Conservation (phyloP, 306 rosid species). For the Urtica urens region DNA sequence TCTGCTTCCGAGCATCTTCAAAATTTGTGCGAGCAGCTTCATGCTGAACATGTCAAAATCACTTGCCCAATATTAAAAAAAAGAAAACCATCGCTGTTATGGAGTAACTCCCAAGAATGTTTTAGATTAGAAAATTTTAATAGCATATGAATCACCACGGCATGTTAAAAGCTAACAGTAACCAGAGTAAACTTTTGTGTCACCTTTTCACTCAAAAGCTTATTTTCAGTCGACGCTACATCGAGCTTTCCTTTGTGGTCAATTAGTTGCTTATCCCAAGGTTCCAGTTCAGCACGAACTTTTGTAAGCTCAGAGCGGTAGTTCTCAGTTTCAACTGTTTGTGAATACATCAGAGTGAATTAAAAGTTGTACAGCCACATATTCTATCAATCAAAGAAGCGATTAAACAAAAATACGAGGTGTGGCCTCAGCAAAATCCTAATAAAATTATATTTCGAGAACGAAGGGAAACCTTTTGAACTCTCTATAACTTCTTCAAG, state of each 20-base stretch:
- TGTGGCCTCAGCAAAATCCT: not conserved
- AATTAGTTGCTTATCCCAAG: conserved; percentile 88
- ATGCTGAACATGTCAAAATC: too few species aligned
- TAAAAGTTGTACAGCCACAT: not conserved
- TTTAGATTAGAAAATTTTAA: too few species aligned
- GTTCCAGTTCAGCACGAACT: conserved; percentile 84
- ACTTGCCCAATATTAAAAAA: too few species aligned
- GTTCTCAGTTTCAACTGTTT: conserved; percentile 77
- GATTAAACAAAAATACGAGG: not conserved
- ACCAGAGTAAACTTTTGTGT: conserved; percentile 8
- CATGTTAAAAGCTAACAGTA: not conserved
- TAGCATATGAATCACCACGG: too few species aligned
- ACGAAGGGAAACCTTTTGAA: conserved; percentile 49
- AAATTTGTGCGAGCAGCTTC: conserved; percentile 65
- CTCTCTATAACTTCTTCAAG: conserved; percentile 71
- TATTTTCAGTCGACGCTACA: conserved; percentile 61
- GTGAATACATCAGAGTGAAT: conserved; percentile 12
- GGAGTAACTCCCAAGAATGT: too few species aligned
- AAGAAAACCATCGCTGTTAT: too few species aligned
- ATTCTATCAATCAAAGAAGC: not conserved
- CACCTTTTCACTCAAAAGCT: conserved; percentile 79
- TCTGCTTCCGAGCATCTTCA: conserved; percentile 58
- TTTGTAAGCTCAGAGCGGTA: conserved; percentile 63
- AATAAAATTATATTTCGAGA: not conserved
- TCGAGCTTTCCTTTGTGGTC: conserved; percentile 90